Evolutionary conservation across 257 asterid genomes (phyloP).

Genomic region (Nicotiana obtusifolia): DNA sequence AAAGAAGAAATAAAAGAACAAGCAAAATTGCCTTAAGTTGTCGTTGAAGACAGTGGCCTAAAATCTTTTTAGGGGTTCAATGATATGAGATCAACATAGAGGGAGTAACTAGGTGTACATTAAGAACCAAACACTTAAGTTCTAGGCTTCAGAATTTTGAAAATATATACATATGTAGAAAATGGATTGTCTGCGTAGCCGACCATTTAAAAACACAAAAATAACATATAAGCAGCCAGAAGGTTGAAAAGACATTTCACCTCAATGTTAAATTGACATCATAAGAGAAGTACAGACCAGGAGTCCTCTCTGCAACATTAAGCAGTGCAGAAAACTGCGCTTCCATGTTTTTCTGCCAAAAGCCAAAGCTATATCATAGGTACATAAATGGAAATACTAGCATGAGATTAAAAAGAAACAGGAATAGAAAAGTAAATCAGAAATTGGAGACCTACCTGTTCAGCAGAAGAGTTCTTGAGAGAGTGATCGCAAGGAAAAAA

Average conservation of each 20-base stretch:
- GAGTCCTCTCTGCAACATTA: constrained; percentile 59
- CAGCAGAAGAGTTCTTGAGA: constrained; percentile 58
- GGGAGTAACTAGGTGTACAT: neutral
- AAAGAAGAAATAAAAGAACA: neutral
- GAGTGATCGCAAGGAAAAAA: constrained; percentile 76
- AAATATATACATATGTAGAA: neutral
- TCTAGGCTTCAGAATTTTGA: neutral
- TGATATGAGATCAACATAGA: constrained; percentile 1
- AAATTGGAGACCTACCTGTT: constrained; percentile 45
- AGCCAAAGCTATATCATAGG: constrained; percentile 18
- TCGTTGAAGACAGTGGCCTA: neutral
- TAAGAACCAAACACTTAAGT: neutral
- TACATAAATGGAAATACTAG: constrained; percentile 13
- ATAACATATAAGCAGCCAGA: neutral
- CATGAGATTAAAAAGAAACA: constrained; percentile 10
- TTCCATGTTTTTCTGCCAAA: constrained; percentile 71
- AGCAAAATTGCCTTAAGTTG: neutral
- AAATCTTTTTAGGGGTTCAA: neutral
- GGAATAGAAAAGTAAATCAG: constrained; percentile 11
- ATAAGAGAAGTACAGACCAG: constrained; percentile 81
- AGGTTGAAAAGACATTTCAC: constrained; percentile 28
- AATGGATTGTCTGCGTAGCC: neutral
- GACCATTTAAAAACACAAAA: neutral
- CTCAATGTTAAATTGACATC: constrained; percentile 89
- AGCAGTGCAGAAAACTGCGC: constrained; percentile 63